phyloP scores from a whole-genome alignment of 208 protist species.

The Trypanosoma melophagium region DNA sequence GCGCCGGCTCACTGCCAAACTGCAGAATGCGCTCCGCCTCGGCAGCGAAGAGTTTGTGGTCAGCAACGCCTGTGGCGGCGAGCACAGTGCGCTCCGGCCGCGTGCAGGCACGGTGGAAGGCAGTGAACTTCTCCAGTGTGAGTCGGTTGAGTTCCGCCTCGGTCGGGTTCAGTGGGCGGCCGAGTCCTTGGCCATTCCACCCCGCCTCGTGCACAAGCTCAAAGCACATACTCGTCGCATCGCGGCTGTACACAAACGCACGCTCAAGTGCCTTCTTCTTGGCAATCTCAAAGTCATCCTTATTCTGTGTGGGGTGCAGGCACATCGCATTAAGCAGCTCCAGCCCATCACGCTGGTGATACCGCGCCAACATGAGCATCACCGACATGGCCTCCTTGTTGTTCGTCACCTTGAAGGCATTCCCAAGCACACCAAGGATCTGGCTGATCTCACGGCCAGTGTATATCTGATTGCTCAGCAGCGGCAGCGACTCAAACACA shows the following conservation, averaged over 20 bases:
- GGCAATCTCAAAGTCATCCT: slow-evolving; percentile 64
- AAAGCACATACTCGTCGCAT: slow-evolving; percentile 83
- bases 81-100: slow-evolving; percentile 72
- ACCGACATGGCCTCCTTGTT: slow-evolving; percentile 83
- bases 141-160: slow-evolving; percentile 58
- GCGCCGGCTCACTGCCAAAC: slow-evolving; percentile 34
- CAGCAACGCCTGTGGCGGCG: slow-evolving; percentile 76
- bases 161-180: slow-evolving; percentile 56
- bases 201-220: slow-evolving; percentile 89
- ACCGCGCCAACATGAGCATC: slow-evolving; percentile 80
- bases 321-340: slow-evolving; percentile 79
- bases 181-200: slow-evolving; percentile 76
- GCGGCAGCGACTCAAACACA: slow-evolving; percentile 79
- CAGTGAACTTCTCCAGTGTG: slow-evolving; percentile 60
- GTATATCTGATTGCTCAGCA: slow-evolving; percentile 60
- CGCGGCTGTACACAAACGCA: slow-evolving; percentile 44
- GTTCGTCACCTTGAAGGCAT: slow-evolving; percentile 82
- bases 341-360: slow-evolving; percentile 73
- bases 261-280: slow-evolving; percentile 65
- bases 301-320: slow-evolving; percentile 63
- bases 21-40: slow-evolving; percentile 61
- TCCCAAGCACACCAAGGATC: slow-evolving; percentile 66
- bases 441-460: slow-evolving; percentile 58
- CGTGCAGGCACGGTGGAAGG: slow-evolving; percentile 65
- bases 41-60: slow-evolving; percentile 67